These are phyloP conservation scores for Ceratobasidium papillatum DNA, from an alignment of 1,284 basidiomycete species.

Conservation along the genomic window DNA sequence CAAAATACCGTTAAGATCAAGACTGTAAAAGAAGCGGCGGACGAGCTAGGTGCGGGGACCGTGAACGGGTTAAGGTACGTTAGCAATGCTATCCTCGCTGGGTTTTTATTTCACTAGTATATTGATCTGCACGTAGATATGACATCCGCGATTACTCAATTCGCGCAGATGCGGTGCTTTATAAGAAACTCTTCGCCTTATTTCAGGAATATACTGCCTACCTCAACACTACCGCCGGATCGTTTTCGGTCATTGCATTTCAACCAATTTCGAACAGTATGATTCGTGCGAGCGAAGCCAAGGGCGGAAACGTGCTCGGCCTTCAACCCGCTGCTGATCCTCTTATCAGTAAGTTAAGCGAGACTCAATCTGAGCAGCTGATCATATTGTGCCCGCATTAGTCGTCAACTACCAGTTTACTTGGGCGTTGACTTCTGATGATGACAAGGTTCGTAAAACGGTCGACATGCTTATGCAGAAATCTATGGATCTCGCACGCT, in stretches of 20 bases:
- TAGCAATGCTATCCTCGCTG: neutral
- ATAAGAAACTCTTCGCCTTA: neutral
- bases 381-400: neutral
- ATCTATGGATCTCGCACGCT: constrained; percentile 5
- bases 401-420: constrained; percentile 30
- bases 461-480: neutral
- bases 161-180: constrained; percentile 5
- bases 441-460: neutral
- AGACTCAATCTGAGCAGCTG: neutral
- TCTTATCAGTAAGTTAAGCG: neutral
- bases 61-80: neutral
- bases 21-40: constrained; percentile 11
- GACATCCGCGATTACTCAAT: constrained; percentile 14
- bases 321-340: neutral
- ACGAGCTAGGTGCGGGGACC: neutral
- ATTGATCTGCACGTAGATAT: neutral
- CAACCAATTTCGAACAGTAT: constrained; percentile 19
- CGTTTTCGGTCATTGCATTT: constrained; percentile 7
- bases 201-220: neutral
- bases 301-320: constrained; percentile 17
- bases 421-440: neutral
- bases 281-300: constrained; percentile 19
- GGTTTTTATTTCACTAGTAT: neutral
- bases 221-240: constrained; percentile 12
- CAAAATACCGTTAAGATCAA: constrained; percentile 19